Evolutionary conservation across 805 yeast species (phyloP).

Genomic region (Metschnikowia colocasiae): DNA sequence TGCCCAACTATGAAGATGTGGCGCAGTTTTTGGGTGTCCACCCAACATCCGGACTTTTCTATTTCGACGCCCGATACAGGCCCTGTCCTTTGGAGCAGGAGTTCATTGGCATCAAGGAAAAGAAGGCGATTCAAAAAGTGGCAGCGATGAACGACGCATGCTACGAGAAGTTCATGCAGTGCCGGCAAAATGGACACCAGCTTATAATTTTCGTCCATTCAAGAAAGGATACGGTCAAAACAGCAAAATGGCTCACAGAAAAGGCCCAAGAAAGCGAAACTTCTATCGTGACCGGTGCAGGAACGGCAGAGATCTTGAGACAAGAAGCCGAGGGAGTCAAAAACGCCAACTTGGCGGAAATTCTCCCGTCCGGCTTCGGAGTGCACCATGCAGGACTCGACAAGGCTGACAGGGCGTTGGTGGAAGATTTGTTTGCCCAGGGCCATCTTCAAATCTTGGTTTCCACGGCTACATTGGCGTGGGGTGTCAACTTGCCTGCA

Average conservation of each 20-base stretch:
- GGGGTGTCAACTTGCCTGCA: constrained; percentile 86
- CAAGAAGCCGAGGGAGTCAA: constrained; percentile 58
- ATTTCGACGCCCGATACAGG: constrained; percentile 76
- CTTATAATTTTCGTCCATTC: constrained; percentile 91
- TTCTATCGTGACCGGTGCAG: constrained; percentile 41
- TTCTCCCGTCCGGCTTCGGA: constrained; percentile 73
- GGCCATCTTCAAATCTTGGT: constrained; percentile 77
- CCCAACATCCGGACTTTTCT: constrained; percentile 56
- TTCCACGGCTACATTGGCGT: constrained; percentile 80
- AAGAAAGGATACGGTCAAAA: constrained; percentile 81
- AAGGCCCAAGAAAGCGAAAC: constrained; percentile 48
- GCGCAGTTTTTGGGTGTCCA: constrained; percentile 75
- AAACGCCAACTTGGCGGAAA: constrained; percentile 52
- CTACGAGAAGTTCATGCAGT: constrained; percentile 65
- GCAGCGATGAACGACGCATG: constrained; percentile 90
- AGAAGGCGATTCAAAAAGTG: constrained; percentile 68
- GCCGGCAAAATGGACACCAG: constrained; percentile 61
- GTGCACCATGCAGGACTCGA: constrained; percentile 89
- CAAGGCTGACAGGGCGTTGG: constrained; percentile 65
- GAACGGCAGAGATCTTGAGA: constrained; percentile 58
- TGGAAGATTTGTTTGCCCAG: constrained; percentile 85
- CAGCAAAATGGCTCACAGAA: constrained; percentile 71
- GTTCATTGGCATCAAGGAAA: constrained; percentile 83
- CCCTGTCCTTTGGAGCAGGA: constrained; percentile 93
- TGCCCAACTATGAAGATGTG: constrained; percentile 86